Evolutionary conservation across 768 basidiomycete genomes (phyloP), one percentile per base, ranked within the genome.

Genomic region (Rhizopogon vesiculosus): DNA sequence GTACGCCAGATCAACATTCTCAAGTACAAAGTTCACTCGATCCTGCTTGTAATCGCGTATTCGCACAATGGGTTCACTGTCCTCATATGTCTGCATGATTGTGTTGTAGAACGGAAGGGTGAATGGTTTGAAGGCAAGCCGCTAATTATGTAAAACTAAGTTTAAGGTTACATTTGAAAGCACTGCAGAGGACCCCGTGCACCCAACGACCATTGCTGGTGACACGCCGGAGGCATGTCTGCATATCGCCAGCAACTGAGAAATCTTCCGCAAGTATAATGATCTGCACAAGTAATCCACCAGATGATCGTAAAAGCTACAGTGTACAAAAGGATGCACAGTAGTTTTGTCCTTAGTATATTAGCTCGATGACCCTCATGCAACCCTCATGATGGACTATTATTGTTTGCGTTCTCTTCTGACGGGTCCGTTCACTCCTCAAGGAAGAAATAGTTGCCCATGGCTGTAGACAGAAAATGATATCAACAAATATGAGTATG

Each of bases 1-100:
- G 71, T 70, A 96, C 93, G 90, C 91, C 66, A 98, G 80, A 73
- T 98, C 95, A 39, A 98, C 95, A 81, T 97, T 96, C 69, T 93
- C 89, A 10, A 99, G 76, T 12, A 95, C 87, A 64, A 98, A 98
- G 65, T 92, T 89, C 59, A 94, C 92, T 57, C 83, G 78, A 66
- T 96, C 91, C 65, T 83, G 84, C 66, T 91, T 86, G 52, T 96
- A 74, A 61, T 93, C 87, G 54, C 91, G 86, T 69, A 93, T 93
- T 53, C 86, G 83, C 19, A 93, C 89, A 28, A 80, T 80, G 10
- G 89, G 86, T 58, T 89, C 89, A 3, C 65, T 56, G 46, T 75
- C 65, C 51, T 75, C 73, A 42, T 69, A 63, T 18, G 64, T 56
- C 55, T 74, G 73, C 73, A 74, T 74, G 56, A 52, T 59, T 50